These are phyloP conservation scores for Aspergillus felis DNA, from an alignment of 2,329 filamentous ascomycete genomes.

Conservation along the genomic window DNA sequence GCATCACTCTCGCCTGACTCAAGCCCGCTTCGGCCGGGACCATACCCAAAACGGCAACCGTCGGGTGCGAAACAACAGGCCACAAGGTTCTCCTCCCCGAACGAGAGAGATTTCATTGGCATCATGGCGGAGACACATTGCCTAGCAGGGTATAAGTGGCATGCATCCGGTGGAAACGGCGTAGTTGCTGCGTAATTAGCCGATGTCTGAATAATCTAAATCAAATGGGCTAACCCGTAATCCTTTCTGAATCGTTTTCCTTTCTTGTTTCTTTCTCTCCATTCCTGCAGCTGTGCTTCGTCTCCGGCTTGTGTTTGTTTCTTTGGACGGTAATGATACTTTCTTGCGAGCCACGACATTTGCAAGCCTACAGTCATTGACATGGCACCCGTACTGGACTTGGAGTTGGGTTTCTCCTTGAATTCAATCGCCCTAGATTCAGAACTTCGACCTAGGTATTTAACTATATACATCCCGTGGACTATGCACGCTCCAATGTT, in stretches of 20 bases:
- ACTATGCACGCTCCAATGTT: background rate
- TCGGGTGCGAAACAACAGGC: background rate
- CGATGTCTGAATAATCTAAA: background rate
- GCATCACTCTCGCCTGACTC: background rate
- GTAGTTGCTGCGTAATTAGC: background rate
- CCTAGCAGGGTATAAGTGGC: no score
- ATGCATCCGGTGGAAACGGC: background rate
- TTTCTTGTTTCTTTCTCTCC: background rate
- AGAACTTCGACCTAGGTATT: background rate
- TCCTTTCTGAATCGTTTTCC: background rate
- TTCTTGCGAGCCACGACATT: background rate
- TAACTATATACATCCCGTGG: background rate
- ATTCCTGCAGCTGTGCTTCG: background rate
- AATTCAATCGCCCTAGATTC: background rate
- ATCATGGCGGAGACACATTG: background rate
- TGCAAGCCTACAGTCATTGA: background rate
- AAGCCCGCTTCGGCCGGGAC: slow-evolving; percentile 12
- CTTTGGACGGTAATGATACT: background rate
- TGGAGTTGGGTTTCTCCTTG: background rate
- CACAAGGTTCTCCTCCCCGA: background rate
- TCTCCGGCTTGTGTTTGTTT: no score
- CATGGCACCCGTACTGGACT: background rate
- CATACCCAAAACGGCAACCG: slow-evolving; percentile 1
- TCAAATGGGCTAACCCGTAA: background rate
- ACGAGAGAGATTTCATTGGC: background rate